phyloP scores from a whole-genome alignment of 1,284 basidiomycete genomes.

The Agaricales sp. region DNA sequence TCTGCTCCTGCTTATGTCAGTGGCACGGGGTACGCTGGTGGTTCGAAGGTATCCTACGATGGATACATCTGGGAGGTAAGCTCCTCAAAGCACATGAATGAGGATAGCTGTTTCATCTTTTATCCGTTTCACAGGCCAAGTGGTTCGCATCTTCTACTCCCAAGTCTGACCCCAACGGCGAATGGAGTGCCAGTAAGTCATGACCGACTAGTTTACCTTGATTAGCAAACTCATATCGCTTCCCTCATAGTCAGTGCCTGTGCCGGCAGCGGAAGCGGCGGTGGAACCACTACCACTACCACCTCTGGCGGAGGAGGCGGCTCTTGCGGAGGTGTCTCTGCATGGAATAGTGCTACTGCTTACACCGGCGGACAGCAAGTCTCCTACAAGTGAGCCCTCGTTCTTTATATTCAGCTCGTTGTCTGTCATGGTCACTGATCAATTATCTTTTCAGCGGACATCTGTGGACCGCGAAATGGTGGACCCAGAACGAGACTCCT shows the following conservation, averaged over 20 bases:
- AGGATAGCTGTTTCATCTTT: background rate
- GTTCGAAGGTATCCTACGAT: slow-evolving; percentile 29
- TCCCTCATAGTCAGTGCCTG: background rate
- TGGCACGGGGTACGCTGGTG: slow-evolving; percentile 31
- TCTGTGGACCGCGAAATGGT: slow-evolving; percentile 50
- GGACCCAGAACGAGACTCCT: slow-evolving; percentile 36
- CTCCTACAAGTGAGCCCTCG: slow-evolving; percentile 23
- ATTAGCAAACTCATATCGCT: background rate
- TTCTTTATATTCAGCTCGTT: background rate
- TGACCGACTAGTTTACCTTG: background rate
- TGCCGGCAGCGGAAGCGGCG: background rate
- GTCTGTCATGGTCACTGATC: slow-evolving; percentile 1
- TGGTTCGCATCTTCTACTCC: background rate
- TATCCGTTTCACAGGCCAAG: background rate
- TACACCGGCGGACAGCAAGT: slow-evolving; percentile 36
- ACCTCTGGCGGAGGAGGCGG: background rate
- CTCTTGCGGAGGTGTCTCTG: background rate
- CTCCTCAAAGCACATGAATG: background rate
- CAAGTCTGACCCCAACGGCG: background rate
- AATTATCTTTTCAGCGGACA: slow-evolving; percentile 22
- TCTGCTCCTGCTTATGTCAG: slow-evolving; percentile 1
- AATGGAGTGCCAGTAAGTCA: background rate
- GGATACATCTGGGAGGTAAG: background rate
- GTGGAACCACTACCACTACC: background rate
- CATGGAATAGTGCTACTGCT: slow-evolving; percentile 16